Percentiles rank a stretch among this genome's conserved stretches.
These are phyloP conservation scores for Physcia stellaris DNA, from an alignment of 495 filamentous ascomycete species.

Conservation along the genomic window DNA sequence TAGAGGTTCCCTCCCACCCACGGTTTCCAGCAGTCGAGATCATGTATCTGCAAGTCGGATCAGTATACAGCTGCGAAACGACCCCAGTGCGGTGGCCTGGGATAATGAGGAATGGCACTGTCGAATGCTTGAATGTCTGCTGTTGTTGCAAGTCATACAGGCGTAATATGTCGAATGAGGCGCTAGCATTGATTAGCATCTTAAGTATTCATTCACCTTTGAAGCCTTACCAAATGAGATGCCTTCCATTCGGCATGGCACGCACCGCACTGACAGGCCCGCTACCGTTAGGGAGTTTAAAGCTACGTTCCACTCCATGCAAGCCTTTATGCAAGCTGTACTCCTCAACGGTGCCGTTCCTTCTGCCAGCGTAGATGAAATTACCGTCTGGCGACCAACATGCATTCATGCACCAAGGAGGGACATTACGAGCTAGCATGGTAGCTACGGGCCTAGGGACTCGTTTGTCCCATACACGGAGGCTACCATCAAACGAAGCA, in stretches of 20 bases:
- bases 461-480: constrained; percentile 85
- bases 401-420: constrained; percentile 97
- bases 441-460: constrained; percentile 62
- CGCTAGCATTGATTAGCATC: constrained; percentile 31
- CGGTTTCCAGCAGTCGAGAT: constrained; percentile 80
- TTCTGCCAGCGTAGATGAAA: constrained; percentile 80
- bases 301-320: constrained; percentile 57
- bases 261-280: constrained; percentile 76
- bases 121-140: constrained; percentile 51
- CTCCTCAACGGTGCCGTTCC: constrained; percentile 93
- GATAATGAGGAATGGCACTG: constrained; percentile 85
- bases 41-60: constrained; percentile 81
- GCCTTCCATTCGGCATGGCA: constrained; percentile 85
- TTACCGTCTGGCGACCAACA: constrained; percentile 96
- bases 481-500: constrained; percentile 74
- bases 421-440: constrained; percentile 58
- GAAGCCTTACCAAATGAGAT: constrained; percentile 65
- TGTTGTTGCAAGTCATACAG: constrained; percentile 76
- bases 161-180: constrained; percentile 85
- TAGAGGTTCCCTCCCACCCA: constrained; percentile 88
- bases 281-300: constrained; percentile 82
- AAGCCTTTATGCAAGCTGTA: constrained; percentile 79
- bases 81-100: constrained; percentile 89
- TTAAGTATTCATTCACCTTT: not conserved
- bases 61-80: constrained; percentile 68